These are phyloP conservation scores for Solanum pimpinellifolium DNA, from an alignment of 257 asterid species.

Conservation along the genomic window DNA sequence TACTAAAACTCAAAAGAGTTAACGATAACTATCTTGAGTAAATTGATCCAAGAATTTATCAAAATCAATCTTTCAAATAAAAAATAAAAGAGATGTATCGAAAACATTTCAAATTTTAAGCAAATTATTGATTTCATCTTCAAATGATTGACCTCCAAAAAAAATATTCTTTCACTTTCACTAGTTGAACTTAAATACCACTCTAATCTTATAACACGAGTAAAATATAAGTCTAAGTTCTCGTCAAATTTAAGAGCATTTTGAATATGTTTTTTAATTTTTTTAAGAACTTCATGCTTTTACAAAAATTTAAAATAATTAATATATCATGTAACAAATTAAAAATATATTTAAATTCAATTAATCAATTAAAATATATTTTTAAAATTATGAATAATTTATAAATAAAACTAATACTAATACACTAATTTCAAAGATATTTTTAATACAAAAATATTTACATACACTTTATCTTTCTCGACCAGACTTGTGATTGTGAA, in stretches of 20 bases:
- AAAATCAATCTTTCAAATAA: background rate
- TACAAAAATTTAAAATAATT: too few species aligned
- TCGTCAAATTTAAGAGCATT: too few species aligned
- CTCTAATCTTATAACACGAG: accelerated
- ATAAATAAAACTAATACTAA: too few species aligned
- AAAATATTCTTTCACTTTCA: accelerated
- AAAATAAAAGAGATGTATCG: background rate
- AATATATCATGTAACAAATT: accelerated
- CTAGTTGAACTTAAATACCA: too few species aligned
- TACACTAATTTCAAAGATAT: too few species aligned
- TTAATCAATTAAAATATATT: too few species aligned
- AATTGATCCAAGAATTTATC: background rate
- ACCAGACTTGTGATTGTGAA: background rate
- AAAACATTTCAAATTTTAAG: accelerated
- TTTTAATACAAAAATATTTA: too few species aligned
- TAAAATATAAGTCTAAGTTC: too few species aligned
- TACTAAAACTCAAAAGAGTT: background rate
- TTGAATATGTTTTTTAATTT: accelerated
- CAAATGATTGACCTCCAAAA: accelerated
- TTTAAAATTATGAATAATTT: too few species aligned
- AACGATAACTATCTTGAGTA: accelerated
- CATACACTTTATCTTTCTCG: accelerated
- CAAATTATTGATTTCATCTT: too few species aligned
- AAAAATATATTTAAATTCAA: too few species aligned
- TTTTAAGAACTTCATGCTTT: too few species aligned